phyloP scores from a whole-genome alignment of 176 grass and related monocot species.

The Zea luxurians region DNA sequence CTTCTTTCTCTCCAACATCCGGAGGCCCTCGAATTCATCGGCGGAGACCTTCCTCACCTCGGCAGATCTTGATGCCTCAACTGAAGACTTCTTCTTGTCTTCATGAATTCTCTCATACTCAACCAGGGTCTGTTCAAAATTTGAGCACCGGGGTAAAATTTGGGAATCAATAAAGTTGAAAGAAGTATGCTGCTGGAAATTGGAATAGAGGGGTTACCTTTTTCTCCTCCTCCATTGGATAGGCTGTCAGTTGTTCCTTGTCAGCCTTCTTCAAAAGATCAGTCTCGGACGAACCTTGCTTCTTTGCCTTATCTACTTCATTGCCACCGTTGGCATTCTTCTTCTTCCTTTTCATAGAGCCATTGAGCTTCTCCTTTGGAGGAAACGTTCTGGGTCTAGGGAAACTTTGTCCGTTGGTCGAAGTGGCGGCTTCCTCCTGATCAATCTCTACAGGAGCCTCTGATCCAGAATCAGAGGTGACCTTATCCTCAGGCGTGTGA shows the following conservation, averaged over 20 bases:
- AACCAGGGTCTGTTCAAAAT: constrained; percentile 38
- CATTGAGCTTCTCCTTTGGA: neutral
- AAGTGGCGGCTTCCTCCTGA: neutral
- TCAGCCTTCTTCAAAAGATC: neutral
- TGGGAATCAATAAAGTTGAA: neutral
- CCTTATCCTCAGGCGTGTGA: constrained; percentile 20
- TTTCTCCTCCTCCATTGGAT: constrained; percentile 4
- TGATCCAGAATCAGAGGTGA: constrained; percentile 30
- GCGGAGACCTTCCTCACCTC: constrained; percentile 31
- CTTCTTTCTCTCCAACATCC: constrained; percentile 51
- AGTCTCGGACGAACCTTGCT: neutral
- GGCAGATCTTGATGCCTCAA: neutral
- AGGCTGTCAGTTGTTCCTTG: neutral
- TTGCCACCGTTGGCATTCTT: neutral
- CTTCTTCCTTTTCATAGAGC: constrained; percentile 41
- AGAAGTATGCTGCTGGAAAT: neutral
- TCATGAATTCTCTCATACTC: constrained; percentile 52
- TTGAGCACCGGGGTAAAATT: neutral
- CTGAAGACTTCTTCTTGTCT: constrained; percentile 40
- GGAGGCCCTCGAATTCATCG: constrained; percentile 22
- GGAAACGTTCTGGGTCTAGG: neutral
- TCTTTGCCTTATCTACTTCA: constrained; percentile 11
- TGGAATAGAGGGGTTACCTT: neutral
- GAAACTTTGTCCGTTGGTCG: neutral
- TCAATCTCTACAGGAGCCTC: neutral